phyloP scores from a whole-genome alignment of 129 eudicot genomes.

The Smallanthus sonchifolius region DNA sequence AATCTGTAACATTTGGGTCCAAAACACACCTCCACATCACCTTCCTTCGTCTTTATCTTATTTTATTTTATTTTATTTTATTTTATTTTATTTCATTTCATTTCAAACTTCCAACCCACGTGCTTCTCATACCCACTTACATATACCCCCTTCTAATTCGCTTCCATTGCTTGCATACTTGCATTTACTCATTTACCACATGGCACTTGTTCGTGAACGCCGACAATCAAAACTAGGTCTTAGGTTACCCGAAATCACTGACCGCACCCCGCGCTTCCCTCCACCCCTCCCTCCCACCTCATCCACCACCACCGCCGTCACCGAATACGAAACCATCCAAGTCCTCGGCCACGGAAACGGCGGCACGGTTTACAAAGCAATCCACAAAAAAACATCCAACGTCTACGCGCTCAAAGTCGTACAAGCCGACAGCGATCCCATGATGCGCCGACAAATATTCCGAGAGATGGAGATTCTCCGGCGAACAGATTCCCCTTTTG shows the following conservation, averaged over 20 bases:
- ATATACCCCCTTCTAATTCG: not conserved
- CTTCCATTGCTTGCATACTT: not conserved
- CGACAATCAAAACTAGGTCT: constrained; percentile 74
- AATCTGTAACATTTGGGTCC: constrained; percentile 18
- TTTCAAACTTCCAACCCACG: constrained; percentile 6
- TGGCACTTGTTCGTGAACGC: constrained; percentile 83
- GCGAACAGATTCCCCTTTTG: constrained; percentile 69
- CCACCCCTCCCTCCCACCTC: constrained; percentile 46
- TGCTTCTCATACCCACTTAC: constrained; percentile 28
- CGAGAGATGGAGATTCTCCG: constrained; percentile 63
- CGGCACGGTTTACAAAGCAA: constrained; percentile 79
- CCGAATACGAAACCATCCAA: constrained; percentile 49
- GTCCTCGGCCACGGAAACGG: constrained; percentile 87
- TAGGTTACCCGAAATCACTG: constrained; percentile 32
- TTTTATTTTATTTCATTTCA: no score
- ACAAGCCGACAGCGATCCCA: constrained; percentile 53
- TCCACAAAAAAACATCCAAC: constrained; percentile 39
- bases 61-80: no score
- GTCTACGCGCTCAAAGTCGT: constrained; percentile 62
- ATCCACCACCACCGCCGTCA: constrained; percentile 1
- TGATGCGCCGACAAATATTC: constrained; percentile 54
- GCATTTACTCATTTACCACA: constrained; percentile 3
- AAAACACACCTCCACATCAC: constrained; percentile 16
- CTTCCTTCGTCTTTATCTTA: constrained; percentile 24
- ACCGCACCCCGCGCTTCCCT: constrained; percentile 51